Conservation (phyloP, 2,329 filamentous ascomycete species). For the Macrophomina phaseolina region DNA sequence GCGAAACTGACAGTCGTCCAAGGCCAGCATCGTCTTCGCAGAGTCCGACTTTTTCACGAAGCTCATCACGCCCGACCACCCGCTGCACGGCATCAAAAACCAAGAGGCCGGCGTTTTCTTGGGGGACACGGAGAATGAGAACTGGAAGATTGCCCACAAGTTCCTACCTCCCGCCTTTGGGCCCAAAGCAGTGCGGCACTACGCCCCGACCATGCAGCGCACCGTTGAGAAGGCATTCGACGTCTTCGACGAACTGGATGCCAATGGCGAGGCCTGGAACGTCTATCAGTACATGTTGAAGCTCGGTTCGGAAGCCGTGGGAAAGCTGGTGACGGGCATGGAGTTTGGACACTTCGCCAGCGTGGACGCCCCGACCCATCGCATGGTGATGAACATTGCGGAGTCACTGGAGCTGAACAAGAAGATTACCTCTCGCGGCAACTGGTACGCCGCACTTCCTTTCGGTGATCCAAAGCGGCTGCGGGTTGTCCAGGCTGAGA, state of each 20-base stretch:
- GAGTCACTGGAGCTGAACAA: conserved; percentile 63
- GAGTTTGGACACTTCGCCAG: conserved; percentile 53
- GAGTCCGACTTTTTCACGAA: conserved; percentile 51
- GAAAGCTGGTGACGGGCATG: conserved; percentile 52
- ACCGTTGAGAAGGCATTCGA: conserved; percentile 58
- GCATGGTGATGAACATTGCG: conserved; percentile 59
- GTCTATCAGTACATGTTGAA: conserved; percentile 59
- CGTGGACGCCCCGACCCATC: conserved; percentile 55
- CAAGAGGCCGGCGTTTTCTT: conserved; percentile 41
- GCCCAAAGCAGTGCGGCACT: conserved; percentile 66
- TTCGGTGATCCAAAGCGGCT: conserved; percentile 62
- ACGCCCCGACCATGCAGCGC: conserved; percentile 64
- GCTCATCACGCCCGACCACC: conserved; percentile 42
- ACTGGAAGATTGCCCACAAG: conserved; percentile 63
- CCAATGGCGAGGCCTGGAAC: conserved; percentile 52
- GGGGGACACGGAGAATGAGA: conserved; percentile 56
- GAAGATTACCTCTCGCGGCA: conserved; percentile 59
- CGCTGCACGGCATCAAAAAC: conserved; percentile 41
- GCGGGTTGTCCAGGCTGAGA: conserved; percentile 33
- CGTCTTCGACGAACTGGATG: conserved; percentile 56
- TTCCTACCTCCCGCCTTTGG: conserved; percentile 65
- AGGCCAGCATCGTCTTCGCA: conserved; percentile 38
- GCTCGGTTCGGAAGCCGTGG: conserved; percentile 51
- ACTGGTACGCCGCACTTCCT: conserved; percentile 63
- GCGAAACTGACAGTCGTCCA: no score